Evolutionary conservation across 2,329 filamentous ascomycete genomes (phyloP).

Genomic region (Diplodia seriata): DNA sequence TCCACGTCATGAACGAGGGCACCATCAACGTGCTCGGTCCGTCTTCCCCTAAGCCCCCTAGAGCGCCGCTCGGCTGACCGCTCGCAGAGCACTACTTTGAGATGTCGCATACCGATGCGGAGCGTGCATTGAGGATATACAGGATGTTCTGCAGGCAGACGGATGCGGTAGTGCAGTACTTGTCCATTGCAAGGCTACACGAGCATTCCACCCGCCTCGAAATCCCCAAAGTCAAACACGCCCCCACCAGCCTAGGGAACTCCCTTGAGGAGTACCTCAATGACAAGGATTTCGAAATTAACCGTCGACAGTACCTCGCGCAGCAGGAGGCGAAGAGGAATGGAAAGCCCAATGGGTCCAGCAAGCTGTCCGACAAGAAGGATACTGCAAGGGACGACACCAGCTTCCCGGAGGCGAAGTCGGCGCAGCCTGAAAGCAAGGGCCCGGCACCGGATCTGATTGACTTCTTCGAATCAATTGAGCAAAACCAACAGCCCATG

Average conservation of each 20-base stretch:
- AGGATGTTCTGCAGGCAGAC: slow-evolving; percentile 91
- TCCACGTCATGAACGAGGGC: slow-evolving; percentile 94
- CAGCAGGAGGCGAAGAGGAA: slow-evolving; percentile 77
- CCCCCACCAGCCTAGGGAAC: slow-evolving; percentile 86
- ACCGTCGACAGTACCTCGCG: slow-evolving; percentile 87
- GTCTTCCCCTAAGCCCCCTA: slow-evolving; percentile 40
- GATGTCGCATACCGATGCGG: slow-evolving; percentile 93
- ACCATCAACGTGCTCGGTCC: slow-evolving; percentile 94
- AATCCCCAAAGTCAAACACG: slow-evolving; percentile 96
- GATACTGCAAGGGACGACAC: slow-evolving; percentile 33
- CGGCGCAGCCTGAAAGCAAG: slow-evolving; percentile 53
- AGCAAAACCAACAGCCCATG: slow-evolving; percentile 78
- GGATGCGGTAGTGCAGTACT: slow-evolving; percentile 88
- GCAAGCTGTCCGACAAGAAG: slow-evolving; percentile 48
- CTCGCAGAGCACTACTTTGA: slow-evolving; percentile 90
- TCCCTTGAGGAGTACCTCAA: slow-evolving; percentile 94
- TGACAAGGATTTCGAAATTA: slow-evolving; percentile 93
- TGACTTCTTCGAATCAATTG: slow-evolving; percentile 90
- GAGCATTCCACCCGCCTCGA: slow-evolving; percentile 91
- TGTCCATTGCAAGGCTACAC: slow-evolving; percentile 85
- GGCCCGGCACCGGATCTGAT: slow-evolving; percentile 80
- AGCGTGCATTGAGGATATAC: slow-evolving; percentile 90
- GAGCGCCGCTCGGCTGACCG: slow-evolving; percentile 36
- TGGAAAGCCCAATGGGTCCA: slow-evolving; percentile 50
- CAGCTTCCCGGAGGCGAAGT: slow-evolving; percentile 46